phyloP scores from a whole-genome alignment of 2,329 filamentous ascomycete genomes.

The Penicillium rolfsii region DNA sequence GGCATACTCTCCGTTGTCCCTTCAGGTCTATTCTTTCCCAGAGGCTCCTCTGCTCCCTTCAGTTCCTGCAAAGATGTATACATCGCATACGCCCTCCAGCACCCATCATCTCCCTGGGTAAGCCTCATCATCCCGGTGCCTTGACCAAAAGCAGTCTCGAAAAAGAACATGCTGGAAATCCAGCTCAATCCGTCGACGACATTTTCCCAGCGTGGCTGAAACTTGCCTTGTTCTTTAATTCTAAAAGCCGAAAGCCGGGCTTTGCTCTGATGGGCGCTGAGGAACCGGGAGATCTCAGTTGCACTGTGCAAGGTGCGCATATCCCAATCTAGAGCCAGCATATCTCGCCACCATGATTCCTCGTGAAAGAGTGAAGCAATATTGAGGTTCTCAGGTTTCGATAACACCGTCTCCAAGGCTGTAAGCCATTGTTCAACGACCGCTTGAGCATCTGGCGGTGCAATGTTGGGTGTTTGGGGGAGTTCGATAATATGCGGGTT shows the following conservation, averaged over 20 bases:
- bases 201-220: slow-evolving; percentile 34
- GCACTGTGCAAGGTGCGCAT: slow-evolving; percentile 41
- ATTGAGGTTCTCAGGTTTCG: slow-evolving; percentile 19
- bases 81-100: slow-evolving; percentile 46
- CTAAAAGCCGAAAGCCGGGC: slow-evolving; percentile 35
- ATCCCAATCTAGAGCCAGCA: slow-evolving; percentile 47
- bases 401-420: slow-evolving; percentile 31
- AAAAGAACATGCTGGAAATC: slow-evolving; percentile 46
- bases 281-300: slow-evolving; percentile 37
- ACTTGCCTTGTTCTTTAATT: slow-evolving; percentile 39
- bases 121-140: slow-evolving; percentile 42
- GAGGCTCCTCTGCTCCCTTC: slow-evolving; percentile 39
- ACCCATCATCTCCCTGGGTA: slow-evolving; percentile 26
- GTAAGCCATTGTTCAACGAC: slow-evolving; percentile 42
- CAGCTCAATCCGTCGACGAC: slow-evolving; percentile 38
- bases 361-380: slow-evolving; percentile 37
- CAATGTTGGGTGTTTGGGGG: slow-evolving; percentile 29
- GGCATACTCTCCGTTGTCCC: slow-evolving; percentile 43
- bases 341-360: slow-evolving; percentile 49
- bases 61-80: slow-evolving; percentile 46
- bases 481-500: slow-evolving; percentile 38
- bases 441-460: slow-evolving; percentile 27
- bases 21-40: slow-evolving; percentile 36
- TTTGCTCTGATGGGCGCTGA: slow-evolving; percentile 31
- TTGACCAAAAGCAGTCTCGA: slow-evolving; percentile 42